Percentiles rank a stretch among this genome's conserved stretches.
These are phyloP conservation scores for Xylaria bambusicola DNA, from an alignment of 495 filamentous ascomycete genomes.

Conservation along the genomic window DNA sequence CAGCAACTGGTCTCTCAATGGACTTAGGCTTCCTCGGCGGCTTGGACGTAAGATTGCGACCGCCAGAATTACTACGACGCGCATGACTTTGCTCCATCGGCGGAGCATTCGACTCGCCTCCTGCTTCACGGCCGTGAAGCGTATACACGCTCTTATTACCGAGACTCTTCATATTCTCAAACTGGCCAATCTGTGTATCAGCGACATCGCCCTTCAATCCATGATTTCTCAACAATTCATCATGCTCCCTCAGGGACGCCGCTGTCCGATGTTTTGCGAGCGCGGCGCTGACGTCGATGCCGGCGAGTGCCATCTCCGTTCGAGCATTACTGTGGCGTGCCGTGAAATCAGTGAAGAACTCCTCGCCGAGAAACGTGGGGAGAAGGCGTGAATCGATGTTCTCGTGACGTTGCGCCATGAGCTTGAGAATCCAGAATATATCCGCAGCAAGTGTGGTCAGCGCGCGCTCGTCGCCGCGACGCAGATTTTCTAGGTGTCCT, in stretches of 20 bases:
- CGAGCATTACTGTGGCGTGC: slow-evolving; percentile 10
- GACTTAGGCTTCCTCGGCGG: not conserved
- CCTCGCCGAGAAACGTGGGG: slow-evolving; percentile 25
- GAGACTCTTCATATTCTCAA: slow-evolving; percentile 21
- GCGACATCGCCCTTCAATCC: slow-evolving; percentile 8
- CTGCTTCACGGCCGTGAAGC: not conserved
- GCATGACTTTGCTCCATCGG: not conserved
- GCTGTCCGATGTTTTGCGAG: slow-evolving; percentile 16
- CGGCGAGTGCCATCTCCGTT: slow-evolving; percentile 25
- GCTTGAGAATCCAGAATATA: slow-evolving; percentile 26
- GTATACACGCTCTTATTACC: slow-evolving; percentile 12
- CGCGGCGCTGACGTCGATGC: slow-evolving; percentile 28
- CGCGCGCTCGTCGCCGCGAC: slow-evolving; percentile 11
- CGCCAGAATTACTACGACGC: not conserved
- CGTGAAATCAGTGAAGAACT: slow-evolving; percentile 32
- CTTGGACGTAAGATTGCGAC: not conserved
- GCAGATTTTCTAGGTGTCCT: slow-evolving; percentile 21
- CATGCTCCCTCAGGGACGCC: slow-evolving; percentile 19
- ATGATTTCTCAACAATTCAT: slow-evolving; percentile 24
- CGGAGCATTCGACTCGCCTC: not conserved
- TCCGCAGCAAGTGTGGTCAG: slow-evolving; percentile 21
- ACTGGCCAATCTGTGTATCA: slow-evolving; percentile 2
- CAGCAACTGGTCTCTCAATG: not conserved
- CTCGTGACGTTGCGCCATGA: slow-evolving; percentile 8
- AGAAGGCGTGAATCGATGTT: slow-evolving; percentile 10